These are phyloP conservation scores for Phytophthora citricola DNA, from an alignment of 352 stramenopile genomes.

Conservation along the genomic window DNA sequence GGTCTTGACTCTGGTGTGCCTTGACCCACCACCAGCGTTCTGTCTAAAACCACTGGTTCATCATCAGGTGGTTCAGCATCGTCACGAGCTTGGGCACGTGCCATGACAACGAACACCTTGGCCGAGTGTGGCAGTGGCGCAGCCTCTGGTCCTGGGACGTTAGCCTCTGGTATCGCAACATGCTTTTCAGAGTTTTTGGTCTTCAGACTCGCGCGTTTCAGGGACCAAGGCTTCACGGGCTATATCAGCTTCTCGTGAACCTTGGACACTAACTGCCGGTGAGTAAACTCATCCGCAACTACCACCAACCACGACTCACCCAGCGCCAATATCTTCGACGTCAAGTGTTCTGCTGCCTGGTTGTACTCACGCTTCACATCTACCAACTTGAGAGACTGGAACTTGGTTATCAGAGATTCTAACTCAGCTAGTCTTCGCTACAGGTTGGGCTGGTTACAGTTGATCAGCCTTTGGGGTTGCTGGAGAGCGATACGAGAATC, in stretches of 20 bases:
- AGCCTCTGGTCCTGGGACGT: not conserved
- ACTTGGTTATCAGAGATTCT: not conserved
- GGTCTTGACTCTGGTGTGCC: slow-evolving; percentile 2
- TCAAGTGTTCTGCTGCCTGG: slow-evolving; percentile 9
- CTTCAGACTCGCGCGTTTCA: too few species aligned
- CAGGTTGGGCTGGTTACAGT: slow-evolving; percentile 13
- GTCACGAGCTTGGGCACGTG: not conserved
- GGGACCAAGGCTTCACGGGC: not conserved
- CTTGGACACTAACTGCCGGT: slow-evolving; percentile 1
- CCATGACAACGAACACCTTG: not conserved
- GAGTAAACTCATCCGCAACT: not conserved
- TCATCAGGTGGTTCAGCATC: not conserved
- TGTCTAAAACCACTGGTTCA: not conserved
- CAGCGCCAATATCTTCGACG: not conserved
- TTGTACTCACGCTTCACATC: slow-evolving; percentile 14
- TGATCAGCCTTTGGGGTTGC: slow-evolving; percentile 7
- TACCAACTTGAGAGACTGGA: not conserved
- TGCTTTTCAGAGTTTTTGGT: too few species aligned
- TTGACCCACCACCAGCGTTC: slow-evolving; percentile 17
- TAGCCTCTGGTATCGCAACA: too few species aligned
- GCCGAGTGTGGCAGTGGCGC: not conserved
- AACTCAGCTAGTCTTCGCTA: not conserved
- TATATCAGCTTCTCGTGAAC: slow-evolving; percentile 6
- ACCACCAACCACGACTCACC: not conserved
- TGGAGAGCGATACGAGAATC: slow-evolving; percentile 7